A percentile compares a stretch with the other conserved stretches of the same genome.
Evolutionary conservation across 2,329 filamentous ascomycete genomes (phyloP).

Genomic region (Setomelanomma holmii): DNA sequence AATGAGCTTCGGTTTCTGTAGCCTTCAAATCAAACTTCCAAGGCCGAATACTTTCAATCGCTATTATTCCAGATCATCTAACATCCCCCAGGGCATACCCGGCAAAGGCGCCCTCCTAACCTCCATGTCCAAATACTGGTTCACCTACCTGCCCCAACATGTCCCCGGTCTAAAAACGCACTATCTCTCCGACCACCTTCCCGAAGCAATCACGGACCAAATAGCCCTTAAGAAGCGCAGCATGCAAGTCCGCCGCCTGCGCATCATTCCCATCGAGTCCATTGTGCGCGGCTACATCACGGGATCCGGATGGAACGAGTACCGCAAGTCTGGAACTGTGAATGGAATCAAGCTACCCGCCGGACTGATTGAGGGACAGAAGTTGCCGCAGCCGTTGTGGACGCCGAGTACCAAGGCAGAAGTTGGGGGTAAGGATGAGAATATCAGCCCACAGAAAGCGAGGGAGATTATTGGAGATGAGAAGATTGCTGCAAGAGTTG

Average conservation of each 20-base stretch:
- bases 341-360: constrained; percentile 75
- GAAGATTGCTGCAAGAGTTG: constrained; percentile 69
- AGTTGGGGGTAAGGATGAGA: constrained; percentile 80
- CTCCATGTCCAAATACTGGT: constrained; percentile 71
- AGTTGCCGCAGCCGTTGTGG: constrained; percentile 73
- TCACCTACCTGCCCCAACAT: constrained; percentile 63
- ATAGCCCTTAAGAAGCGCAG: constrained; percentile 66
- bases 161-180: constrained; percentile 69
- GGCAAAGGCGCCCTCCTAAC: constrained; percentile 73
- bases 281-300: constrained; percentile 93
- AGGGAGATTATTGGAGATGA: constrained; percentile 67
- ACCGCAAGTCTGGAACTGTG: constrained; percentile 75
- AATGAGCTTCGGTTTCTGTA: too few species aligned
- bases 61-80: background rate
- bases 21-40: too few species aligned
- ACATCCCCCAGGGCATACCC: constrained; percentile 64
- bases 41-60: too few species aligned
- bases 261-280: constrained; percentile 79
- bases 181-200: constrained; percentile 66
- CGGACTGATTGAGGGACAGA: constrained; percentile 74
- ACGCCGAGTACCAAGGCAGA: constrained; percentile 89
- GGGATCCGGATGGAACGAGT: constrained; percentile 83
- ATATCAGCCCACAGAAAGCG: constrained; percentile 74
- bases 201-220: constrained; percentile 46
- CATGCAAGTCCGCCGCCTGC: constrained; percentile 78